These are phyloP conservation scores for Trichophyton schoenleinii DNA, from an alignment of 2,329 filamentous ascomycete genomes.

Conservation along the genomic window DNA sequence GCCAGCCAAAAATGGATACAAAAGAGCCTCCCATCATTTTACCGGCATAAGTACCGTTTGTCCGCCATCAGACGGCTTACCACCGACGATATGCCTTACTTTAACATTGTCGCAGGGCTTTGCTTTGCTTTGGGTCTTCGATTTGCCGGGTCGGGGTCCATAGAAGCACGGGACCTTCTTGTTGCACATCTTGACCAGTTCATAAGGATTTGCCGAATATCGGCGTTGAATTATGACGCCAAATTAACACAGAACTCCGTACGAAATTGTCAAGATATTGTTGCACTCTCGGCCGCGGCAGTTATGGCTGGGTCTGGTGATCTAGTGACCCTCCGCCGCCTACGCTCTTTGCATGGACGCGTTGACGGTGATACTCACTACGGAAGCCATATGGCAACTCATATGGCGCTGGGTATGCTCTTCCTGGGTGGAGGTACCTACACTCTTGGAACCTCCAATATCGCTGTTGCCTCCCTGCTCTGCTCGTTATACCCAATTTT, in stretches of 20 bases:
- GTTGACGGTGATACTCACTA: conserved; percentile 76
- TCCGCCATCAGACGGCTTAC: conserved; percentile 49
- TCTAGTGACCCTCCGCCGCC: conserved; percentile 65
- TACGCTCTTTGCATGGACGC: conserved; percentile 78
- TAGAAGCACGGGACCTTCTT: conserved; percentile 64
- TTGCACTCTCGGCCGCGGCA: conserved; percentile 68
- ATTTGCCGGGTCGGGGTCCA: conserved; percentile 60
- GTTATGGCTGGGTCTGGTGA: conserved; percentile 97
- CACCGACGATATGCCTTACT: conserved; percentile 80
- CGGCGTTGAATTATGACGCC: conserved; percentile 59
- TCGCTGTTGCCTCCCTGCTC: conserved; percentile 74
- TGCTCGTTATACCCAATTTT: conserved; percentile 92
- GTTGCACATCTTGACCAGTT: conserved; percentile 77
- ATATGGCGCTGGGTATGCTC: conserved; percentile 79
- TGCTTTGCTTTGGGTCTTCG: conserved; percentile 64
- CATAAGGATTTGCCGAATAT: conserved; percentile 59
- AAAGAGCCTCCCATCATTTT: conserved; percentile 57
- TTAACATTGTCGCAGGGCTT: conserved; percentile 79
- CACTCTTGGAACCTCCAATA: conserved; percentile 77
- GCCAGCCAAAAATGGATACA: conserved; percentile 64
- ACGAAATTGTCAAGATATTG: conserved; percentile 78
- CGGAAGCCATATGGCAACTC: conserved; percentile 82
- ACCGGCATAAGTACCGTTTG: conserved; percentile 51
- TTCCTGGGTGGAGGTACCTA: conserved; percentile 88
- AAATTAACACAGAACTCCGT: conserved; percentile 72